Base-by-base conservation (phyloP, 2,329 filamentous ascomycete genomes). In the Colletotrichum acutatum region DNA sequence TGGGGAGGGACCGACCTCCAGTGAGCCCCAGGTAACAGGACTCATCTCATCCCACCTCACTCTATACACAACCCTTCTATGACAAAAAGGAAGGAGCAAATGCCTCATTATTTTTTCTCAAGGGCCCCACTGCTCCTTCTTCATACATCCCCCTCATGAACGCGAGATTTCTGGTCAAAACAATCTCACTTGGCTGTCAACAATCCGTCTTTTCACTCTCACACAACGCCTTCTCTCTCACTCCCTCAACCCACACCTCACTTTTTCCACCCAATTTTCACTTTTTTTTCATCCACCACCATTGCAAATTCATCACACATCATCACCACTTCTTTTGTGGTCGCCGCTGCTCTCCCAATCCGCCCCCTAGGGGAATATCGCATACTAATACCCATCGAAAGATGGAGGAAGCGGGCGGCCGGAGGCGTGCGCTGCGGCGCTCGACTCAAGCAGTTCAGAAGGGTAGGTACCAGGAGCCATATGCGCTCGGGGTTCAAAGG, bases 381-480 rank as follows among this genome's bases (percentile, higher is more conserved):
- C 61, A 14, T 8, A 1, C 7, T 16, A 37, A 57, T 65, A 19
- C 53, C 32, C 30, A 26, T 49, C 8, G 4, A n/a, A 49, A n/a
- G 37, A 72, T 71, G 58, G 62, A 52, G 24, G 58, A 62, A 26
- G 24, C 24, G 30, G 28, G 12, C 19, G 7, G 49, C 12, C 7
- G 52, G 9, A 49, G 22, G 26, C 54, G 66, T 49, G 46, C 46
- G 30, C 61, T 74, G 52, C 59, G 66, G 34, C 59, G 26, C 24
- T 63, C 59, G 19, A 74, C 61, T 22, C n/a, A 71, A 7, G 53
- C 22, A 5, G 66, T 65, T 9, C 73, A 68, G 11, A 77, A 77
- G 9, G 75, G 75, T 8, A 75, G 76, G 1, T 81, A 82, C 56
- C 66, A 68, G 14, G 77, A 81, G 46, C n/a, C 46, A 14, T 56